A percentile compares a stretch with the other conserved stretches of the same genome.
Evolutionary conservation across 2,329 filamentous ascomycete species (phyloP).

Genomic region (Diaporthe velutina): DNA sequence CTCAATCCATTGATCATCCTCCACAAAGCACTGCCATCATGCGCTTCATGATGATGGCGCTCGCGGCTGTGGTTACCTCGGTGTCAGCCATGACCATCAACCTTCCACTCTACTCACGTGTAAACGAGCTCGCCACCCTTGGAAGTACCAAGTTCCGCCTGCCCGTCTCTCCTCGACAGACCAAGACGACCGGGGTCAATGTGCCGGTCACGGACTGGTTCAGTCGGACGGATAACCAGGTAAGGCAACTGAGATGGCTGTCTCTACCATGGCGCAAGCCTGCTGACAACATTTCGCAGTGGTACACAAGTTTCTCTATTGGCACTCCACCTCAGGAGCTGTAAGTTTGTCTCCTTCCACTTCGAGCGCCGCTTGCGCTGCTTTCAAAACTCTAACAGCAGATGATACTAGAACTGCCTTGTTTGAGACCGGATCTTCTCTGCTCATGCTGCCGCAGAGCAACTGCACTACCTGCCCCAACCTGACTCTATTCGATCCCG

Average conservation of each 20-base stretch:
- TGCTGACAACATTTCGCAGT: background rate
- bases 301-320: constrained; percentile 40
- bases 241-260: background rate
- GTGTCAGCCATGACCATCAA: constrained; percentile 28
- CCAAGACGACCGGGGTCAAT: constrained; percentile 2
- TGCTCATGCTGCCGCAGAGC: constrained; percentile 46
- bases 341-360: constrained; percentile 39
- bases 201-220: constrained; percentile 38
- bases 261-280: background rate
- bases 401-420: constrained; percentile 44
- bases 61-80: background rate
- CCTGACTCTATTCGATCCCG: constrained; percentile 45
- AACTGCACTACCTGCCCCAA: constrained; percentile 47
- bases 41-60: background rate
- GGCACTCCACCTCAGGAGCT: constrained; percentile 45
- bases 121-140: background rate
- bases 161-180: background rate
- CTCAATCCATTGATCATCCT: background rate
- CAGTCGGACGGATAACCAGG: constrained; percentile 37
- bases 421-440: constrained; percentile 48
- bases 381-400: background rate
- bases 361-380: too few species aligned
- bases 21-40: background rate
- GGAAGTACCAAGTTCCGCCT: constrained; percentile 1
- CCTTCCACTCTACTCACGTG: constrained; percentile 29